Evolutionary conservation across 2,329 filamentous ascomycete species (phyloP).

Genomic region (Decorospora gaudefroyi): DNA sequence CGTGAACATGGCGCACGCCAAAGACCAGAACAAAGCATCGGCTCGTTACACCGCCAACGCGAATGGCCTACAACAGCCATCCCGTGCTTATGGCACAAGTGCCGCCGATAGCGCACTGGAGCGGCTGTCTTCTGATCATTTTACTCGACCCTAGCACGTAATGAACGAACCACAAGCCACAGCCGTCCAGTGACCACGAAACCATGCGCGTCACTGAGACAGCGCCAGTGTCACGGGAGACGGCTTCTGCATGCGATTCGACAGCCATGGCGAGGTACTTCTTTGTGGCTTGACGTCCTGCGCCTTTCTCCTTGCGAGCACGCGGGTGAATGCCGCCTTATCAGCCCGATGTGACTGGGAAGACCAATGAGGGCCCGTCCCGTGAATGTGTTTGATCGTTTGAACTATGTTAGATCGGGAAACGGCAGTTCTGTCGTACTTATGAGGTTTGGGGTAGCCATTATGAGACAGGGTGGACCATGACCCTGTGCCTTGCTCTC

Average conservation of each 20-base stretch:
- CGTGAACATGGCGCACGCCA: background rate
- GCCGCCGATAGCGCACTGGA: conserved; percentile 13
- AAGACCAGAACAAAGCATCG: background rate
- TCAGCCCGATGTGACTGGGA: conserved; percentile 2
- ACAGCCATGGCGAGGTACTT: conserved; percentile 7
- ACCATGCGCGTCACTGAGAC: conserved; percentile 19
- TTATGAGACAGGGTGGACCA: background rate
- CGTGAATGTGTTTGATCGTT: background rate
- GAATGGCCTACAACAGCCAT: background rate
- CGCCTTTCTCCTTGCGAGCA: conserved; percentile 4
- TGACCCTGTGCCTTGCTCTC: background rate
- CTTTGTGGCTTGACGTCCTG: conserved; percentile 8
- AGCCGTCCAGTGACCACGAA: conserved; percentile 5
- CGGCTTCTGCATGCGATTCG: conserved; percentile 9
- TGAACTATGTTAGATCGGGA: background rate
- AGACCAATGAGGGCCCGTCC: conserved; percentile 8
- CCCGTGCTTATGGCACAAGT: conserved; percentile 10
- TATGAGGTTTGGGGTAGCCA: background rate
- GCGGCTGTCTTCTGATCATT: conserved; percentile 5
- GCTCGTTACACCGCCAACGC: background rate
- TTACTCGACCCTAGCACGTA: conserved; percentile 2
- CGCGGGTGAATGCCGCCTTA: conserved; percentile 5
- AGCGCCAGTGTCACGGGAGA: conserved; percentile 7
- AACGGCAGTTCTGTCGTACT: background rate
- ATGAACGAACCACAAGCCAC: conserved; percentile 18